Evolutionary conservation across 345 rosid species (phyloP), one percentile per base, ranked within the genome.

Genomic region (Limnanthes douglasii): DNA sequence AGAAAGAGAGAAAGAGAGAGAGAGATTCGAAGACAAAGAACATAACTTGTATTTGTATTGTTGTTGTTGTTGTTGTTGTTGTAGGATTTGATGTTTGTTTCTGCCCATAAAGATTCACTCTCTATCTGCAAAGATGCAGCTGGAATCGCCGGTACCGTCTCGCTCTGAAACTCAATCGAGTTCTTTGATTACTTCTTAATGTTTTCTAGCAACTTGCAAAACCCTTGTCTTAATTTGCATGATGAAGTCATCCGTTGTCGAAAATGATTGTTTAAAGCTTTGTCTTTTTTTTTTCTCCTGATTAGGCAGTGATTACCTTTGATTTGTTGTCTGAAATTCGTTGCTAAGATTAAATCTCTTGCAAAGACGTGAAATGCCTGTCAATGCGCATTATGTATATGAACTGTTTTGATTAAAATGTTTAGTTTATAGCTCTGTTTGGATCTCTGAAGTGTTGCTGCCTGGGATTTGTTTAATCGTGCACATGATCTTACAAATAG

Each of bases 121-220:
- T 29, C 54, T 18, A 20, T 50, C 49, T 62, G 56, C 39, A 64
- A 53, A 37, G 76, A 68, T 73, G 72, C 68, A 34, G 93, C 88
- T 35, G 95, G 95, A 61, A 50, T 76, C 37, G 84, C 70, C 22
- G 70, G 70, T 64, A 50, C 12, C 12, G 2, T 5, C 6, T 31
- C 5, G 3, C 9, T 34, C 33, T 46, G 2, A 29, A n/a, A 11
- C 45, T 44, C 15, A 8, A 21, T 36, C 11, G 20, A 4, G 1
- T 27, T 27, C 13, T 46, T 11, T 23, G 14, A n/a, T 16, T n/a
- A 1, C 5, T 16, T 31, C 18, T 13, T 18, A 17, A 8, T 3
- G 2, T 50, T 30, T 33, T 27, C 8, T 18, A 34, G 11, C 6
- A 37, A 0, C 11, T 33, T 41, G 21, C 5, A 11, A 35, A 24